Percentiles rank a stretch among this genome's conserved stretches.
phyloP scores from a whole-genome alignment of 2,329 filamentous ascomycete species.

The Paracorniculantispora psalliotae region DNA sequence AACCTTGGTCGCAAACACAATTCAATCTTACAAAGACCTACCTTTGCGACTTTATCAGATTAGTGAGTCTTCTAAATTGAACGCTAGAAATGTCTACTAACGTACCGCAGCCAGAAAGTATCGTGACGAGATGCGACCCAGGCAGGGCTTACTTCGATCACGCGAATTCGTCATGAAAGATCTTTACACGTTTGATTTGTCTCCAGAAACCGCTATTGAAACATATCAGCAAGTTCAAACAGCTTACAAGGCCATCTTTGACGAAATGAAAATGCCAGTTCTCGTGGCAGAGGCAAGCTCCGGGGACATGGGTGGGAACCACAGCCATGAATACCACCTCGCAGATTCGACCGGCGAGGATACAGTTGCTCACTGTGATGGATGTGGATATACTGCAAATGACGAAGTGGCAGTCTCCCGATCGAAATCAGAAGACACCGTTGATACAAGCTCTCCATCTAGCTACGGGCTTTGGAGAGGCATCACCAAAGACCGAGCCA shows the following conservation, averaged over 20 bases:
- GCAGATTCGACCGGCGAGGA: constrained; percentile 78
- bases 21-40: constrained; percentile 80
- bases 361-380: constrained; percentile 67
- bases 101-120: constrained; percentile 71
- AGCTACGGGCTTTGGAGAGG: constrained; percentile 51
- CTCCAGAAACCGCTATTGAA: constrained; percentile 59
- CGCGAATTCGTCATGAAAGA: constrained; percentile 98
- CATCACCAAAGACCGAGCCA: constrained; percentile 61
- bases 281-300: constrained; percentile 85
- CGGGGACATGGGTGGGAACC: constrained; percentile 88
- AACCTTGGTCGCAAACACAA: constrained; percentile 62
- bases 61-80: constrained; percentile 44
- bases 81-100: constrained; percentile 16
- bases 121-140: constrained; percentile 82
- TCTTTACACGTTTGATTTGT: constrained; percentile 87
- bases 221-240: constrained; percentile 73
- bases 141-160: constrained; percentile 80
- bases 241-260: constrained; percentile 73
- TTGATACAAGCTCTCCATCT: constrained; percentile 7
- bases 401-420: constrained; percentile 69
- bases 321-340: constrained; percentile 95
- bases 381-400: constrained; percentile 75
- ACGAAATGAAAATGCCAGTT: constrained; percentile 78
- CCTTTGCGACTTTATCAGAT: constrained; percentile 89
- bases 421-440: background rate